phyloP scores from a whole-genome alignment of 306 rosid species.

The Trichosanthes cucumerina region DNA sequence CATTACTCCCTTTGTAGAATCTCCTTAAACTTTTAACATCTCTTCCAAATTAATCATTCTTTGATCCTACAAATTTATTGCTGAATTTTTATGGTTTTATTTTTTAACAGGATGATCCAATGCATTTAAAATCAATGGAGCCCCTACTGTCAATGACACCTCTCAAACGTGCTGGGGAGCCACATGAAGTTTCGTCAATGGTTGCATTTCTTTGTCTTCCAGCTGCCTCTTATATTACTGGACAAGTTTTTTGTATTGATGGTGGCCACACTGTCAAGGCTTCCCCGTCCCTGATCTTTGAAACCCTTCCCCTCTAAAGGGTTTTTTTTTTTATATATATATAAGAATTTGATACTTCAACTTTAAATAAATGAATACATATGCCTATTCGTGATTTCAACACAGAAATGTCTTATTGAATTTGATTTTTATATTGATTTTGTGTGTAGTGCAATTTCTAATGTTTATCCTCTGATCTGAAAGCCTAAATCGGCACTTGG shows the following conservation, averaged over 20 bases:
- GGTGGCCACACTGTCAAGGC: conserved; percentile 42
- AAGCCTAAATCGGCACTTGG: no score
- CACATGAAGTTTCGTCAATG: conserved; percentile 37
- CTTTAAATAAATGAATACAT: no score
- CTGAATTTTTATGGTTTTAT: not conserved
- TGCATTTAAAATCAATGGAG: no score
- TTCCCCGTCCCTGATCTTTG: not conserved
- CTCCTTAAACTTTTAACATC: not conserved
- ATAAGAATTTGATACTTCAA: no score
- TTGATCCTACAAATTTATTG: not conserved
- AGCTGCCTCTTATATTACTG: conserved; percentile 45
- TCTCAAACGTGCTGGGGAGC: conserved; percentile 21
- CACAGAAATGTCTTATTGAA: no score
- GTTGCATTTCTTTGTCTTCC: conserved; percentile 61
- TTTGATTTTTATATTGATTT: no score
- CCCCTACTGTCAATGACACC: conserved; percentile 16
- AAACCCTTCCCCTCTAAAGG: not conserved
- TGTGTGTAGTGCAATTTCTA: no score
- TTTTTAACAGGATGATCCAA: not conserved
- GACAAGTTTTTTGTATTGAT: conserved; percentile 38
- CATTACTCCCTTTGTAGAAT: conserved; percentile 6
- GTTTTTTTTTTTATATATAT: no score
- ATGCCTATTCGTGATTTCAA: no score
- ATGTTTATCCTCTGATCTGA: no score
- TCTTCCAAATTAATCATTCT: not conserved